Conservation (phyloP, 2,329 filamentous ascomycete genomes). For the Aspergillus sclerotialis region DNA sequence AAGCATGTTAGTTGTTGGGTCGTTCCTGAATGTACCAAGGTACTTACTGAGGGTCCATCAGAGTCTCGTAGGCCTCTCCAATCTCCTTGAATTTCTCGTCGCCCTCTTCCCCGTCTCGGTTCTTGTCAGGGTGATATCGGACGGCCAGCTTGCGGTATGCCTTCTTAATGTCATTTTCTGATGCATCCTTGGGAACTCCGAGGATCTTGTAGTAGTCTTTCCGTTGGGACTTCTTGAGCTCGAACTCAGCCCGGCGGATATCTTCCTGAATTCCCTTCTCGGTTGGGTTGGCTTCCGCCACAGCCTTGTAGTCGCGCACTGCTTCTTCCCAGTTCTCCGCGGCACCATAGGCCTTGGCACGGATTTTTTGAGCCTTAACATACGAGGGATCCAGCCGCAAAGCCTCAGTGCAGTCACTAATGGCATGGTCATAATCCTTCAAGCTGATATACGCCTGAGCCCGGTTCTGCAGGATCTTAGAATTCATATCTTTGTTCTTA, state of each 20-base stretch:
- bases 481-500: conserved; percentile 82
- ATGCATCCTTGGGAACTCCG: conserved; percentile 75
- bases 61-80: conserved; percentile 89
- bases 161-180: conserved; percentile 84
- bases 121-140: conserved; percentile 95
- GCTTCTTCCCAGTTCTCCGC: conserved; percentile 89
- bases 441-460: conserved; percentile 73
- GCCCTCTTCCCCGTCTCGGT: conserved; percentile 67
- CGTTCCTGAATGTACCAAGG: conserved; percentile 1
- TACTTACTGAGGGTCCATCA: conserved; percentile 86
- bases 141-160: conserved; percentile 94
- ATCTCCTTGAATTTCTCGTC: conserved; percentile 97
- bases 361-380: conserved; percentile 85
- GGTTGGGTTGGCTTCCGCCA: conserved; percentile 74
- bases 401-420: conserved; percentile 79
- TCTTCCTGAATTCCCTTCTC: conserved; percentile 78
- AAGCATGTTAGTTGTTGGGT: conserved; percentile 9
- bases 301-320: conserved; percentile 77
- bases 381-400: conserved; percentile 77
- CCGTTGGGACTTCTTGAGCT: conserved; percentile 93
- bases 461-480: conserved; percentile 90
- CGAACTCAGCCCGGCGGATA: conserved; percentile 81
- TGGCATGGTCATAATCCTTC: conserved; percentile 74
- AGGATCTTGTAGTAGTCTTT: conserved; percentile 99
- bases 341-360: conserved; percentile 80